phyloP scores from a whole-genome alignment of 164 flowering plant genomes.

The Saururus chinensis region DNA sequence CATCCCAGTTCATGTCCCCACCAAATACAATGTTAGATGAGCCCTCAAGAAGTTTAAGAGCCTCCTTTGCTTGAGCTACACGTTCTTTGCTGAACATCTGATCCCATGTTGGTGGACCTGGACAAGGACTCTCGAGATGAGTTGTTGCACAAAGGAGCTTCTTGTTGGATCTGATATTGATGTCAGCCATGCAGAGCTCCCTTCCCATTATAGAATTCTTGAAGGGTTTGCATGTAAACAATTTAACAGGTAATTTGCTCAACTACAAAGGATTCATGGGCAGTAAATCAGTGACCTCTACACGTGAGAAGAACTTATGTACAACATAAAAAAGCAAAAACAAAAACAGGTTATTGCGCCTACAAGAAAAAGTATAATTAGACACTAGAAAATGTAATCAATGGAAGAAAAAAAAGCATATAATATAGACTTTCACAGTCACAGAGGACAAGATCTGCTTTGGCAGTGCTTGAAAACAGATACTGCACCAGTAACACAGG shows the following conservation, averaged over 20 bases:
- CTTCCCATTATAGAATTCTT: slow-evolving; percentile 75
- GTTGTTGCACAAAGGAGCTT: slow-evolving; percentile 57
- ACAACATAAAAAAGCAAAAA: neutral
- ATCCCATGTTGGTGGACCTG: slow-evolving; percentile 90
- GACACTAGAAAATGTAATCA: too few relatives aligned
- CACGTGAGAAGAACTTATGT: too few relatives aligned
- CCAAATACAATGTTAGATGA: slow-evolving; percentile 62
- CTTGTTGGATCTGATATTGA: slow-evolving; percentile 30
- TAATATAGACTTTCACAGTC: too few relatives aligned
- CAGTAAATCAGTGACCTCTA: too few relatives aligned
- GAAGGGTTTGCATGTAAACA: slow-evolving; percentile 53
- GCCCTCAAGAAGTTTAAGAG: slow-evolving; percentile 34
- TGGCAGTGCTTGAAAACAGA: too few relatives aligned
- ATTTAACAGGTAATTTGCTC: slow-evolving; percentile 64
- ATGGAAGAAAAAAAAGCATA: too few relatives aligned
- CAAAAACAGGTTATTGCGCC: too few relatives aligned
- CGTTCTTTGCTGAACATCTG: slow-evolving; percentile 40
- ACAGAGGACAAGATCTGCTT: too few relatives aligned
- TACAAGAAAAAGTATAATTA: too few relatives aligned
- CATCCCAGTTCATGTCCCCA: slow-evolving; percentile 99
- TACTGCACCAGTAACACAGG: too few relatives aligned
- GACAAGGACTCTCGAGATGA: slow-evolving; percentile 97
- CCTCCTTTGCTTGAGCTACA: slow-evolving; percentile 17
- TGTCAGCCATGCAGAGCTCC: slow-evolving; percentile 38
- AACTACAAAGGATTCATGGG: slow-evolving; percentile 34